phyloP scores from a whole-genome alignment of 2,329 filamentous ascomycete genomes.

The Didymella arachidicola region DNA sequence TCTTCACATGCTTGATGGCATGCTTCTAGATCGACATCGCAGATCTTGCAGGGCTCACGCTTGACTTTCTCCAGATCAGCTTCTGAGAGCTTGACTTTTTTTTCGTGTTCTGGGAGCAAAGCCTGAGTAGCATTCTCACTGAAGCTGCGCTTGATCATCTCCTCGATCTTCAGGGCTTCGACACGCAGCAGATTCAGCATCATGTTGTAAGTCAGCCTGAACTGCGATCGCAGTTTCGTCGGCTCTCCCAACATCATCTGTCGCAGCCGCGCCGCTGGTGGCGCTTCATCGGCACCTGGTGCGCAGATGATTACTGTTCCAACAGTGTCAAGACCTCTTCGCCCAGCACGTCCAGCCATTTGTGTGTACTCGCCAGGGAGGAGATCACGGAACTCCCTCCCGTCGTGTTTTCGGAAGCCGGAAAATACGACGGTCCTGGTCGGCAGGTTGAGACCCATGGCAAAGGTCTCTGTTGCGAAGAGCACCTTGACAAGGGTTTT shows the following conservation, averaged over 20 bases:
- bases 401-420: slow-evolving; percentile 95
- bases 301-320: slow-evolving; percentile 93
- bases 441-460: slow-evolving; percentile 95
- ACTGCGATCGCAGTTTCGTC: slow-evolving; percentile 93
- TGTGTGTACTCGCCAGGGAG: slow-evolving; percentile 97
- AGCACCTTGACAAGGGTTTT: slow-evolving; percentile 95
- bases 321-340: slow-evolving; percentile 89
- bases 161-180: slow-evolving; percentile 96
- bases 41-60: slow-evolving; percentile 81
- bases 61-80: slow-evolving; percentile 91
- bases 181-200: slow-evolving; percentile 94
- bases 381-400: slow-evolving; percentile 87
- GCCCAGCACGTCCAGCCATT: slow-evolving; percentile 94
- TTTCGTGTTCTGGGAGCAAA: slow-evolving; percentile 91
- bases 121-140: slow-evolving; percentile 98
- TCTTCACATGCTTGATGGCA: slow-evolving; percentile 85
- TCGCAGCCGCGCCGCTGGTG: slow-evolving; percentile 80
- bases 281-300: slow-evolving; percentile 83
- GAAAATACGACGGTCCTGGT: slow-evolving; percentile 98
- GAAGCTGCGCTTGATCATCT: slow-evolving; percentile 99
- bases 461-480: slow-evolving; percentile 97
- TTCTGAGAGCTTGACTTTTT: slow-evolving; percentile 89
- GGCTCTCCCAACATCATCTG: slow-evolving; percentile 97
- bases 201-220: slow-evolving; percentile 99
- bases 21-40: slow-evolving; percentile 78